A percentile compares a stretch with the other conserved stretches of the same genome.
These are phyloP conservation scores for Capsicum chinense DNA, from an alignment of 257 asterid species.

Conservation along the genomic window DNA sequence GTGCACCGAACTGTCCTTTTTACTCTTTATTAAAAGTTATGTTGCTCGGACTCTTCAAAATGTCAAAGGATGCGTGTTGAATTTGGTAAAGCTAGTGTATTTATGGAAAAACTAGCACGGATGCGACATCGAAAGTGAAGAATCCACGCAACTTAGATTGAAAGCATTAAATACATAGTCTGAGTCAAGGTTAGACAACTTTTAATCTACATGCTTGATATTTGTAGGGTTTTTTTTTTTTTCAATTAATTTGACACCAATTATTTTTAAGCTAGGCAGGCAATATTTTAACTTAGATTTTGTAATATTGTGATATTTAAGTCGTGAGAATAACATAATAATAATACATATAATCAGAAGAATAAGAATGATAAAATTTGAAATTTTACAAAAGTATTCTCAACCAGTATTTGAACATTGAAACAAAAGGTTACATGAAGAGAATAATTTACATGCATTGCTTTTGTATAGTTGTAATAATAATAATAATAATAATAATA, in stretches of 20 bases:
- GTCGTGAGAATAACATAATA: not conserved
- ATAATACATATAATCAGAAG: not conserved
- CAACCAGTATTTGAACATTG: constrained; percentile 8
- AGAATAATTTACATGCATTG: constrained; percentile 25
- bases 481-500: not conserved
- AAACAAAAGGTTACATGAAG: constrained; percentile 13
- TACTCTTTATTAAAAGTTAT: too few relatives aligned
- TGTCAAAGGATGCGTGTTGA: too few relatives aligned
- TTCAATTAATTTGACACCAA: too few relatives aligned
- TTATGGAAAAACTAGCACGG: too few relatives aligned
- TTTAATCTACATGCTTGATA: not conserved
- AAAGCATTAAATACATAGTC: too few relatives aligned
- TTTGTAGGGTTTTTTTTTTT: too few relatives aligned
- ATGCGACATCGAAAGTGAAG: too few relatives aligned
- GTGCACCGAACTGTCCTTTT: too few relatives aligned
- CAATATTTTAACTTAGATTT: not conserved
- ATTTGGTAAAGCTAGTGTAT: too few relatives aligned
- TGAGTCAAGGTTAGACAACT: too few relatives aligned
- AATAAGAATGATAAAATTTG: not conserved
- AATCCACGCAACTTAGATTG: too few relatives aligned
- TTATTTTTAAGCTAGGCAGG: not conserved
- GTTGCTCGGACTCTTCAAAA: too few relatives aligned
- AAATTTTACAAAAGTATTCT: constrained; percentile 17
- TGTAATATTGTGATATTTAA: not conserved
- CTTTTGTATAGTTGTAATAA: constrained; percentile 19